phyloP scores from a whole-genome alignment of 2,329 filamentous ascomycete genomes.

The Elsinoe batatas region DNA sequence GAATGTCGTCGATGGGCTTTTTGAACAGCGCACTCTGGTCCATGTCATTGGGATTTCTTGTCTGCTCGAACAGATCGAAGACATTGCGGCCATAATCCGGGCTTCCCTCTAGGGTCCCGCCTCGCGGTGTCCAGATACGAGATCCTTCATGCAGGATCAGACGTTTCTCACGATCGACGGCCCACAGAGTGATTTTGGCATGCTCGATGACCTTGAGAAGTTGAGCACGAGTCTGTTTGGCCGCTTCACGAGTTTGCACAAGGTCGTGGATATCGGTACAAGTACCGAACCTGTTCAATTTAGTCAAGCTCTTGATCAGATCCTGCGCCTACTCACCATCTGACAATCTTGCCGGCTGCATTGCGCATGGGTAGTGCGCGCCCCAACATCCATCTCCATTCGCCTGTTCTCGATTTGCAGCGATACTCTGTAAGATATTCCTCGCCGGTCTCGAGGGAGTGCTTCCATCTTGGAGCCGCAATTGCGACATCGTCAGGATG shows the following conservation, averaged over 20 bases:
- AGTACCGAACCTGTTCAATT: conserved; percentile 49
- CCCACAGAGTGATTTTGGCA: conserved; percentile 66
- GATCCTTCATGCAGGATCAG: conserved; percentile 63
- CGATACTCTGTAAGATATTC: conserved; percentile 63
- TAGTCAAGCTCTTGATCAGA: background rate
- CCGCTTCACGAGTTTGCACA: conserved; percentile 57
- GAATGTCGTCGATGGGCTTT: conserved; percentile 52
- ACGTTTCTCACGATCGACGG: conserved; percentile 51
- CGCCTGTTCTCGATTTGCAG: conserved; percentile 54
- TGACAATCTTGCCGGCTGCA: conserved; percentile 58
- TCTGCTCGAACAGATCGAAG: conserved; percentile 48
- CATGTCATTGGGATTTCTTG: conserved; percentile 13
- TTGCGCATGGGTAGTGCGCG: conserved; percentile 60
- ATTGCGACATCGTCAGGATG: conserved; percentile 59
- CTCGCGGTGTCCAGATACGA: conserved; percentile 32
- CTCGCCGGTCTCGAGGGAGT: conserved; percentile 56
- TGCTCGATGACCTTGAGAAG: conserved; percentile 64
- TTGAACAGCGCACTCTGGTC: conserved; percentile 36
- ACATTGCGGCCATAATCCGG: conserved; percentile 38
- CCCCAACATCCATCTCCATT: conserved; percentile 72
- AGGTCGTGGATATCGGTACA: conserved; percentile 71
- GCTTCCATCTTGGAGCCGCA: conserved; percentile 49
- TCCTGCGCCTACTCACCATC: conserved; percentile 43
- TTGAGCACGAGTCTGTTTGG: conserved; percentile 58
- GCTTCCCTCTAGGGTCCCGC: conserved; percentile 1